Evolutionary conservation across 139 green algal species (phyloP).

Genomic region (Chlorella sp.): DNA sequence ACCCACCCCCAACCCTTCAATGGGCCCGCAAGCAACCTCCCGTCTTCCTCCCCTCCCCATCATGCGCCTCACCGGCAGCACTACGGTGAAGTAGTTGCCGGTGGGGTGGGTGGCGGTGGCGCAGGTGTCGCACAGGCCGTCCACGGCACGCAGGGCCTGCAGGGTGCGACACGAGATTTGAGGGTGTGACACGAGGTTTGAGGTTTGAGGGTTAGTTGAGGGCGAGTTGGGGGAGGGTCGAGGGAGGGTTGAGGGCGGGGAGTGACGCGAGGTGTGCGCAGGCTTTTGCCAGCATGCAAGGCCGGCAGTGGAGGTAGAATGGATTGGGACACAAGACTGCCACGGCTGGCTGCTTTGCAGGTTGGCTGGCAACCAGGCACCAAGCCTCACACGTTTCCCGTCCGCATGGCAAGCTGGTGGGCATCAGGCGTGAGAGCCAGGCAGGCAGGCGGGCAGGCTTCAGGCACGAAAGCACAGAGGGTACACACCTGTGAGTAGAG

Average conservation of each 20-base stretch:
- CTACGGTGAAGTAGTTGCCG: conserved; percentile 36
- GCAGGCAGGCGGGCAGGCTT: not conserved
- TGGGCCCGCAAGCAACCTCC: not conserved
- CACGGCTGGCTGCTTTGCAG: no score
- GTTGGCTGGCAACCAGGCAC: no score
- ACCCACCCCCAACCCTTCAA: not conserved
- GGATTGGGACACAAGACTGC: no score
- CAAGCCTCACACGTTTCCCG: no score
- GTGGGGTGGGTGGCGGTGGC: conserved; percentile 5
- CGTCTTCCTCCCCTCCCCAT: no score
- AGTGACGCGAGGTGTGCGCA: not conserved
- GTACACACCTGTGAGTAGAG: conserved; percentile 16
- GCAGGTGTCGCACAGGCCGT: conserved; percentile 41
- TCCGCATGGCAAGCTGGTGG: no score
- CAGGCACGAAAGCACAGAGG: not conserved
- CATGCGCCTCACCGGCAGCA: conserved; percentile 26
- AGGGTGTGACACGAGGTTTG: no score
- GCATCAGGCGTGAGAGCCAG: no score
- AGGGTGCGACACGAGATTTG: no score
- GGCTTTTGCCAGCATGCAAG: not conserved
- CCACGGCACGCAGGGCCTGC: conserved; percentile 39
- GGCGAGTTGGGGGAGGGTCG: no score
- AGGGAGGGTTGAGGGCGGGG: not conserved
- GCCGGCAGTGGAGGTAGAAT: no score
- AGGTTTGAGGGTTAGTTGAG: no score